Evolutionary conservation across 495 filamentous ascomycete species (phyloP).

Genomic region (Podospora australis): DNA sequence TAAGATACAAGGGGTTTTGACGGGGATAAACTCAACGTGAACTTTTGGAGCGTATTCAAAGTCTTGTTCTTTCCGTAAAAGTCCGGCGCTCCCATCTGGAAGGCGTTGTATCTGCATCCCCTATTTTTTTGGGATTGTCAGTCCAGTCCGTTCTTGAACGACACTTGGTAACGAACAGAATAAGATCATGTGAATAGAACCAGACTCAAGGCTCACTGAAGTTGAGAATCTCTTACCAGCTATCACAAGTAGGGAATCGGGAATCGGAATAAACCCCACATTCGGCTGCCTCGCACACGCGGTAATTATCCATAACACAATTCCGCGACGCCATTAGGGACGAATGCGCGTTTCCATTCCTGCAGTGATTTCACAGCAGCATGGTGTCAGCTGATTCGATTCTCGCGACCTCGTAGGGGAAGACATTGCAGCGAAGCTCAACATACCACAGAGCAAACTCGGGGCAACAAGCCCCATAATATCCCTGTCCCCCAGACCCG

Average conservation of each 20-base stretch:
- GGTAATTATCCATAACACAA: slow-evolving; percentile 1
- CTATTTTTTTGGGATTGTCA: slow-evolving; percentile 56
- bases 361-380: slow-evolving; percentile 35
- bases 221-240: too few species aligned
- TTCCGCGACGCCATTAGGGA: slow-evolving; percentile 10
- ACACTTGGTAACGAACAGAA: too few species aligned
- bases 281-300: slow-evolving; percentile 34
- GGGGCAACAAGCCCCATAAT: slow-evolving; percentile 55
- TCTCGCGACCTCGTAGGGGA: not conserved
- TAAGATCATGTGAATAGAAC: too few species aligned
- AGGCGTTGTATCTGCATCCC: slow-evolving; percentile 67
- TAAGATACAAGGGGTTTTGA: not conserved
- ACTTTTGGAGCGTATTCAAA: slow-evolving; percentile 54
- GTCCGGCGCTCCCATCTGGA: slow-evolving; percentile 50
- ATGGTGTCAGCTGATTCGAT: not conserved
- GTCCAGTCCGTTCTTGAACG: slow-evolving; percentile 29
- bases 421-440: slow-evolving; percentile 40
- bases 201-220: too few species aligned
- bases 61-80: slow-evolving; percentile 58
- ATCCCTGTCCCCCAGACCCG: not conserved
- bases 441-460: slow-evolving; percentile 61
- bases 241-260: too few species aligned
- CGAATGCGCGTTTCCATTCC: slow-evolving; percentile 16
- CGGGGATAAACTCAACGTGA: slow-evolving; percentile 41
- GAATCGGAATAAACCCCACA: slow-evolving; percentile 32